phyloP scores from a whole-genome alignment of 306 rosid species.

The Begonia loranthoides region DNA sequence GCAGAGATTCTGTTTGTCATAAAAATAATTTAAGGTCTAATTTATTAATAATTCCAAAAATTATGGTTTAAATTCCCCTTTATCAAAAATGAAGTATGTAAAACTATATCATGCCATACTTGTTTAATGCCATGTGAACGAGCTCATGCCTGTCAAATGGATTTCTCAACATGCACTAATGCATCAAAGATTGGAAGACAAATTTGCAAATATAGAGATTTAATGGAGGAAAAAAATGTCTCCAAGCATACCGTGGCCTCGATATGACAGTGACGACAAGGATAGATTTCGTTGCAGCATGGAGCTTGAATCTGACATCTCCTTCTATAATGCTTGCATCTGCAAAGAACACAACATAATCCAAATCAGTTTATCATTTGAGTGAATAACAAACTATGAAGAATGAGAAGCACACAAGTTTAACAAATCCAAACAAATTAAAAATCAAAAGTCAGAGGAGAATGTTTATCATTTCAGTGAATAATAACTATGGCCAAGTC shows the following conservation, averaged over 20 bases:
- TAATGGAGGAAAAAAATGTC: not conserved
- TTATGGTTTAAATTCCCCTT: no score
- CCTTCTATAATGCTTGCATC: slow-evolving; percentile 91
- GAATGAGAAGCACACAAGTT: no score
- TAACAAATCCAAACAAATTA: no score
- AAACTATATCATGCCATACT: slow-evolving; percentile 25
- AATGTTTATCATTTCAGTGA: no score
- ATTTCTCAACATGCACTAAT: slow-evolving; percentile 52
- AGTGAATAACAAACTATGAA: no score
- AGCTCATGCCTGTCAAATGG: slow-evolving; percentile 70
- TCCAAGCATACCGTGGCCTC: slow-evolving; percentile 48
- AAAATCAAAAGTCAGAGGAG: no score
- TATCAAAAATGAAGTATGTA: slow-evolving; percentile 2
- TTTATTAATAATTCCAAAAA: no score
- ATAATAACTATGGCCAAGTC: no score
- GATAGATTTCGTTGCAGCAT: slow-evolving; percentile 83
- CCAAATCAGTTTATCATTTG: not conserved
- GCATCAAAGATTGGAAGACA: slow-evolving; percentile 7
- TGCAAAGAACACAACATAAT: slow-evolving; percentile 13
- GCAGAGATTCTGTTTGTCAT: no score
- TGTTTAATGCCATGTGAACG: slow-evolving; percentile 56
- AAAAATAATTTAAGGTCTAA: no score
- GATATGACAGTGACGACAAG: slow-evolving; percentile 93
- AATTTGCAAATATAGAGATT: not conserved
- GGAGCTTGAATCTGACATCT: slow-evolving; percentile 91